Conservation (phyloP, 176 grass and related monocot species). For the Otatea glauca region DNA sequence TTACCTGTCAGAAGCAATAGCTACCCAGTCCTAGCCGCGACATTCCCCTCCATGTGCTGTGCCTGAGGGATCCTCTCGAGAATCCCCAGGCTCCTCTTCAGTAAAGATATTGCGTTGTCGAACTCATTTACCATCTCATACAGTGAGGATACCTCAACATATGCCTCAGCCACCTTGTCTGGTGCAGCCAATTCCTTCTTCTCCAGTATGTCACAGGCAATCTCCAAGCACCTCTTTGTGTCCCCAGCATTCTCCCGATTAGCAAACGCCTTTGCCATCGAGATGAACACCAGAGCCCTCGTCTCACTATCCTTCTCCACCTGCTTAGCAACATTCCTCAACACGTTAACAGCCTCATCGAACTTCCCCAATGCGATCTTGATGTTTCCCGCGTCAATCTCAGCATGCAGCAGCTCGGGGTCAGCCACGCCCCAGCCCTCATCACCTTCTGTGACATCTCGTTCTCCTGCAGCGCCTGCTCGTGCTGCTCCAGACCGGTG, state of each 20-base stretch:
- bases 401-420: slow-evolving; percentile 64
- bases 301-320: slow-evolving; percentile 62
- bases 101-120: slow-evolving; percentile 71
- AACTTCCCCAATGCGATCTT: slow-evolving; percentile 79
- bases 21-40: slow-evolving; percentile 77
- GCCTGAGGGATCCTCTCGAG: slow-evolving; percentile 86
- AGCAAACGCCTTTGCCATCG: slow-evolving; percentile 80
- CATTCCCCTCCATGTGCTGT: slow-evolving; percentile 87
- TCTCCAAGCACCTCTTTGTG: slow-evolving; percentile 75
- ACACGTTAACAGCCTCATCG: slow-evolving; percentile 64
- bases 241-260: slow-evolving; percentile 69
- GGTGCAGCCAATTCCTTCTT: slow-evolving; percentile 63
- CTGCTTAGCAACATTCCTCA: slow-evolving; percentile 55
- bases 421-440: slow-evolving; percentile 69
- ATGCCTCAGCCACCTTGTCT: slow-evolving; percentile 67
- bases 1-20: slow-evolving; percentile 82
- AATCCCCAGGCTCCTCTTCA: slow-evolving; percentile 80
- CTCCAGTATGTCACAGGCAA: slow-evolving; percentile 66
- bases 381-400: slow-evolving; percentile 82
- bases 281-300: slow-evolving; percentile 78
- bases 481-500: slow-evolving; percentile 81
- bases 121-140: slow-evolving; percentile 83
- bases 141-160: slow-evolving; percentile 61
- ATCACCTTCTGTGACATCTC: slow-evolving; percentile 79
- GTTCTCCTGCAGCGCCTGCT: slow-evolving; percentile 78